These are phyloP conservation scores for Cercospora sp. DNA, from an alignment of 2,329 filamentous ascomycete species.

Conservation along the genomic window DNA sequence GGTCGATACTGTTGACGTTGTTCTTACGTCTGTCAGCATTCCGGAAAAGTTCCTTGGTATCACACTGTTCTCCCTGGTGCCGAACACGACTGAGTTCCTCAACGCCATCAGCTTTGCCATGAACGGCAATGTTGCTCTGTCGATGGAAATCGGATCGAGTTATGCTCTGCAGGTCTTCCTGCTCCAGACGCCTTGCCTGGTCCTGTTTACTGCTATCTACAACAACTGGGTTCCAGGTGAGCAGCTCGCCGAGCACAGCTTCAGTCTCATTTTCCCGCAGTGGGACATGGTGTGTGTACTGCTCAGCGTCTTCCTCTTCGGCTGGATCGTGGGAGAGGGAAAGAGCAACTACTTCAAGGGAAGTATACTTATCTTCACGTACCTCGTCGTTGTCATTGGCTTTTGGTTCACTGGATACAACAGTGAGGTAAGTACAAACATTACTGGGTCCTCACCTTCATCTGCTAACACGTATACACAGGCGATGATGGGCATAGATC, in stretches of 20 bases:
- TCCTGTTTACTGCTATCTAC: conserved; percentile 83
- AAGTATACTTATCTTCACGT: conserved; percentile 88
- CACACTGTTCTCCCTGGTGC: conserved; percentile 92
- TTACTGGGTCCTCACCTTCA: not conserved
- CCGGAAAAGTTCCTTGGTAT: conserved; percentile 98
- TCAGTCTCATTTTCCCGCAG: conserved; percentile 90
- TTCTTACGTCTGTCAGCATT: conserved; percentile 83
- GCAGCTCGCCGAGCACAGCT: conserved; percentile 63
- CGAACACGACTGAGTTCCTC: conserved; percentile 97
- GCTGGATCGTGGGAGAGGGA: conserved; percentile 96
- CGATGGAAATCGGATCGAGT: conserved; percentile 97
- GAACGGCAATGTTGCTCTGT: conserved; percentile 98
- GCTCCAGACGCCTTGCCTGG: conserved; percentile 87
- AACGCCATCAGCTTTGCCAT: conserved; percentile 99
- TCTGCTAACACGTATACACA: conserved; percentile 15
- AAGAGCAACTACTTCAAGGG: conserved; percentile 99
- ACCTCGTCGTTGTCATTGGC: conserved; percentile 85
- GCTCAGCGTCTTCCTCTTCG: conserved; percentile 90
- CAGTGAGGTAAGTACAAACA: conserved; percentile 45
- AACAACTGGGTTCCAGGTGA: conserved; percentile 56
- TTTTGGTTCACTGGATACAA: conserved; percentile 80
- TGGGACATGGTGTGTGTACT: conserved; percentile 99
- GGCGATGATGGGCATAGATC: conserved; percentile 32
- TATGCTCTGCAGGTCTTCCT: conserved; percentile 96
- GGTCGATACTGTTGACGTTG: conserved; percentile 96